Base-by-base conservation (phyloP, 2,329 filamentous ascomycete genomes). In the Neophaeococcomyces aloes region DNA sequence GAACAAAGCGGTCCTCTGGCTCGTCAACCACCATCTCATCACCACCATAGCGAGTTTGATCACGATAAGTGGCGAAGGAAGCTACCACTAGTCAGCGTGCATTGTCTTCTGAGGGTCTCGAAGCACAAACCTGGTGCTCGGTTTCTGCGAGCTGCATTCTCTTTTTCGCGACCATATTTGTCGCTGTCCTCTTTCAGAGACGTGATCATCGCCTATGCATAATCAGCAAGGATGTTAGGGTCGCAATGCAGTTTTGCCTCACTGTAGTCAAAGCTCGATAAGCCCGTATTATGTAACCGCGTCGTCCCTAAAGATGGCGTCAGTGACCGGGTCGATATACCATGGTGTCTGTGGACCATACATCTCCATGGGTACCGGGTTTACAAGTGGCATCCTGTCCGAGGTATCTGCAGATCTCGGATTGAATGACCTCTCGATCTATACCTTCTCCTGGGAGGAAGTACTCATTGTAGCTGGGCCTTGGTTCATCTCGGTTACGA, bases 401-500 rank as follows among this genome's bases (percentile, higher is more conserved):
- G 55, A 88, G 74, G 62, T 86, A 88, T 60, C 83, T 81, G 69
- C 83, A 87, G 53, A 88, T 86, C 62, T 88, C 83, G 60, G 82
- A 80, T 51, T 84, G 85, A 65, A 88, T 86, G 57, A 88, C 83
- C 64, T 88, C 83, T 56, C 83, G 79, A 62, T 84, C 82, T 64
- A 88, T 88, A 60, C 83, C 83, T 63, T 86, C 81, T 57, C 81
- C 78, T 35, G 81, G 80, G 44, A 87, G 78, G 63, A 87, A 87
- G 62, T 86, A 87, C 66, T 86, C 81, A 64, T 85, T 85, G 61
- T 82, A 49, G 18, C 38, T 42, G 32, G 50, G 46, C 40, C 45
- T 49, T 41, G 41, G 25, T 15, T 45, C 41, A 32, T 49, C 50
- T 45, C 47, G 49, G 17, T 48, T 48, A 31, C 33, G 34, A 30